Conservation (phyloP, 176 grass and related monocot species). For the Triticum timopheevii region DNA sequence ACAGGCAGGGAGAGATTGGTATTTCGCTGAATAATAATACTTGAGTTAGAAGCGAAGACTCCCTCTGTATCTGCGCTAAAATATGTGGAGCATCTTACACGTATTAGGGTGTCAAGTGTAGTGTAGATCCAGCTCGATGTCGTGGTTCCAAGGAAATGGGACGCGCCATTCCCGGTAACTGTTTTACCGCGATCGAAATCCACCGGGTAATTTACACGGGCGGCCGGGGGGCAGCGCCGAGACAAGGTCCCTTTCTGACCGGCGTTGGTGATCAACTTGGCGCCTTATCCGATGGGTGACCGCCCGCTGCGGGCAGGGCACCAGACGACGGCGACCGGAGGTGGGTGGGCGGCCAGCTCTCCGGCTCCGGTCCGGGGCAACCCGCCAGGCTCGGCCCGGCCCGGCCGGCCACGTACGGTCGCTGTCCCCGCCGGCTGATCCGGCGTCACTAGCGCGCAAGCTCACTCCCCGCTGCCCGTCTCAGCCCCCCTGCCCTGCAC, state of each 20-base stretch:
- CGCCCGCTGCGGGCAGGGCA: not conserved
- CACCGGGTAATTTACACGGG: too few relatives aligned
- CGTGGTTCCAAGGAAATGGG: not conserved
- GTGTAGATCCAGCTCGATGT: not conserved
- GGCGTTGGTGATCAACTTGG: not conserved
- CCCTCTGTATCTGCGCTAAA: not conserved
- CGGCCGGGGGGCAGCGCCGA: not conserved
- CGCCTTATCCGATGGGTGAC: not conserved
- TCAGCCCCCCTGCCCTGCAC: not conserved
- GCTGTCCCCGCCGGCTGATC: not conserved
- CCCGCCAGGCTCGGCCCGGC: not conserved
- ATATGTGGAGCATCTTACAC: not conserved
- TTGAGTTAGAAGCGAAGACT: not conserved
- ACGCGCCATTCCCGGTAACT: not conserved
- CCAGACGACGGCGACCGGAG: not conserved
- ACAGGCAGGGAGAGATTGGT: not conserved
- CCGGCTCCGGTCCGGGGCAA: not conserved
- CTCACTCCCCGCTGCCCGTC: not conserved
- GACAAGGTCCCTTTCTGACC: not conserved
- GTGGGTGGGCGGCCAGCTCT: slow-evolving; percentile 29
- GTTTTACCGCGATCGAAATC: too few relatives aligned
- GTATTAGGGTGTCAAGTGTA: not conserved
- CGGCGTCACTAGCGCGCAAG: not conserved
- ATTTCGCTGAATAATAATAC: not conserved
- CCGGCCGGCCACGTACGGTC: not conserved